A percentile compares a stretch with the other conserved stretches of the same genome.
phyloP scores from a whole-genome alignment of 306 rosid species.

The Cicer arietinum region DNA sequence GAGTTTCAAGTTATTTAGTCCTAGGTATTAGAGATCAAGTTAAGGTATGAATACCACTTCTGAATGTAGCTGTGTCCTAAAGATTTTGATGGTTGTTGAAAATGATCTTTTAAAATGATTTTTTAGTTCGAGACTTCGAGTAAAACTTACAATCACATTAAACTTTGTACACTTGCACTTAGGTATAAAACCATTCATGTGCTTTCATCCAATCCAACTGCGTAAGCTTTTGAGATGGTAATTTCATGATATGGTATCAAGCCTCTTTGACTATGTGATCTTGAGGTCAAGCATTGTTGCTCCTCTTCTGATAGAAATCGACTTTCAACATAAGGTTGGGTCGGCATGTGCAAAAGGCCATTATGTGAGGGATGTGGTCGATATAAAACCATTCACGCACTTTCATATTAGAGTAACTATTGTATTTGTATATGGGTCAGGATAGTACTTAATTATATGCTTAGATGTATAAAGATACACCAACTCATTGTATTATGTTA shows the following conservation, averaged over 20 bases:
- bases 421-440: neutral
- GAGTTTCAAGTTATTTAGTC: conserved; percentile 24
- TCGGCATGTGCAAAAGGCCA: neutral
- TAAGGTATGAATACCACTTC: conserved; percentile 35
- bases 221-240: neutral
- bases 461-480: neutral
- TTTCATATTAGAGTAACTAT: neutral
- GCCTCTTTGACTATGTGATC: neutral
- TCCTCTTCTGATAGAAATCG: neutral
- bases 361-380: neutral
- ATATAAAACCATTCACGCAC: neutral
- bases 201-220: conserved; percentile 11
- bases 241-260: neutral
- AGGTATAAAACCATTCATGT: neutral
- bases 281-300: neutral
- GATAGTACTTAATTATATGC: neutral
- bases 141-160: conserved; percentile 25
- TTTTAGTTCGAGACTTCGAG: neutral
- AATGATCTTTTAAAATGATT: conserved; percentile 26
- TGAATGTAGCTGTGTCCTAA: conserved; percentile 3
- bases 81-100: conserved; percentile 37
- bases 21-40: conserved; percentile 40
- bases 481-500: neutral
- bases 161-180: conserved; percentile 17
- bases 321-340: neutral